These are phyloP conservation scores for Saturnispora ahearnii DNA, from an alignment of 805 yeast species.

Conservation along the genomic window DNA sequence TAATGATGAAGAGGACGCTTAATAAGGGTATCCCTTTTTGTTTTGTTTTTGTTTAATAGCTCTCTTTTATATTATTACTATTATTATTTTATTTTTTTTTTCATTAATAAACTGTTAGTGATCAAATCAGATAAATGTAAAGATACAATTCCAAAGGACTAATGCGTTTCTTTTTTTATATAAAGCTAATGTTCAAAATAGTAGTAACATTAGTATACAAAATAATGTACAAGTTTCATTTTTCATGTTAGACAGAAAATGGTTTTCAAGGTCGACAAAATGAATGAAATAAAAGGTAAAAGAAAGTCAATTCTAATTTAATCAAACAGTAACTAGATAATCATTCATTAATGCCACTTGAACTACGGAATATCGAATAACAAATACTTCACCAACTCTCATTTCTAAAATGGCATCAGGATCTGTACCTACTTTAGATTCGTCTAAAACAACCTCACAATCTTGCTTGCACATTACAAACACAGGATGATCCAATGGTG, in stretches of 20 bases:
- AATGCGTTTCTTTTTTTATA: neutral
- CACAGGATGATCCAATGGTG: slow-evolving; percentile 70
- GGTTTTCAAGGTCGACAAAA: neutral
- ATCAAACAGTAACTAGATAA: slow-evolving; percentile 1
- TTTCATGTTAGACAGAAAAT: neutral
- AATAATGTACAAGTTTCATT: neutral
- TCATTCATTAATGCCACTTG: slow-evolving; percentile 3
- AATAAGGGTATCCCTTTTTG: neutral
- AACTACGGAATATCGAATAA: slow-evolving; percentile 20
- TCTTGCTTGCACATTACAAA: slow-evolving; percentile 28
- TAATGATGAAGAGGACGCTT: slow-evolving; percentile 25
- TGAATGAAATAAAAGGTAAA: neutral
- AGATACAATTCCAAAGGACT: neutral
- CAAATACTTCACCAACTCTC: slow-evolving; percentile 34
- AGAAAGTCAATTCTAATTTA: neutral
- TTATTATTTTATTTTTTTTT: neutral
- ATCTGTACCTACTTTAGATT: slow-evolving; percentile 48
- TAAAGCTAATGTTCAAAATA: neutral
- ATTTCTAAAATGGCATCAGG: slow-evolving; percentile 39
- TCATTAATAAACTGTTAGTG: neutral
- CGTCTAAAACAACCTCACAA: slow-evolving; percentile 28
- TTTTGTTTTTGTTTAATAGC: neutral
- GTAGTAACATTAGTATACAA: neutral
- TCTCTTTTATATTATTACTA: neutral
- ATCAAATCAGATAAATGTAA: neutral